Percentiles rank a stretch among this genome's conserved stretches.
phyloP scores from a whole-genome alignment of 2,329 filamentous ascomycete genomes.

The Trichoderma atrobrunneum region DNA sequence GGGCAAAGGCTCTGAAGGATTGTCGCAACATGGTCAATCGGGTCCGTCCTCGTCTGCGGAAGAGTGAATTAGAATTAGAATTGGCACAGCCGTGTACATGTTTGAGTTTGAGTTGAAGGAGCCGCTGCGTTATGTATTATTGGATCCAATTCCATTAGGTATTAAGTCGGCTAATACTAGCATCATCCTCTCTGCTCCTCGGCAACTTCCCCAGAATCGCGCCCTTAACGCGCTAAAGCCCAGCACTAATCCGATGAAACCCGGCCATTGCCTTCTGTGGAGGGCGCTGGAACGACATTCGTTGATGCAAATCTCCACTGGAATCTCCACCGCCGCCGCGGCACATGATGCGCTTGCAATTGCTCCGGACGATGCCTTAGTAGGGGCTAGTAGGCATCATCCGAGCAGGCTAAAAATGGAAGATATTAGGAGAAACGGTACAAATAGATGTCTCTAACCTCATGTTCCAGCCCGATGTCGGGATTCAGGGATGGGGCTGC shows the following conservation, averaged over 20 bases:
- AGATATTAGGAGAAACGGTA: not conserved
- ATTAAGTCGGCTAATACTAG: not conserved
- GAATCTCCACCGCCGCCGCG: constrained; percentile 8
- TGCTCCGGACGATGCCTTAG: constrained; percentile 5
- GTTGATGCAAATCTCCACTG: not conserved
- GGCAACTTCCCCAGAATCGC: constrained; percentile 18
- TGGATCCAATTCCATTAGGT: too few species aligned
- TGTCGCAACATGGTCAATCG: constrained; percentile 30
- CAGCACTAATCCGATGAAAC: constrained; percentile 30
- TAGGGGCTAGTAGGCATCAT: not conserved
- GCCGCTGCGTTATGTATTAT: constrained; percentile 22
- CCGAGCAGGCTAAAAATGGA: constrained; percentile 1
- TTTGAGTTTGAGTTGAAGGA: not conserved
- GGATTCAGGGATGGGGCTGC: not conserved
- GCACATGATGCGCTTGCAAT: constrained; percentile 11
- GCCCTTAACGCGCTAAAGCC: not conserved
- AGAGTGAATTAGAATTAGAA: not conserved
- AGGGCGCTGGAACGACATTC: not conserved
- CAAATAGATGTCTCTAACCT: not conserved
- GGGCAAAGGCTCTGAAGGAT: constrained; percentile 30
- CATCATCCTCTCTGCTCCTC: not conserved
- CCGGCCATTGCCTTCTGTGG: constrained; percentile 20
- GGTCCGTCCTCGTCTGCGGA: not conserved
- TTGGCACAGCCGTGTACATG: not conserved
- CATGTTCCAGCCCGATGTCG: not conserved